Evolutionary conservation across 163 green algal species (phyloP), one percentile per base, ranked within the genome.

Genomic region (Picocystis sp.): DNA sequence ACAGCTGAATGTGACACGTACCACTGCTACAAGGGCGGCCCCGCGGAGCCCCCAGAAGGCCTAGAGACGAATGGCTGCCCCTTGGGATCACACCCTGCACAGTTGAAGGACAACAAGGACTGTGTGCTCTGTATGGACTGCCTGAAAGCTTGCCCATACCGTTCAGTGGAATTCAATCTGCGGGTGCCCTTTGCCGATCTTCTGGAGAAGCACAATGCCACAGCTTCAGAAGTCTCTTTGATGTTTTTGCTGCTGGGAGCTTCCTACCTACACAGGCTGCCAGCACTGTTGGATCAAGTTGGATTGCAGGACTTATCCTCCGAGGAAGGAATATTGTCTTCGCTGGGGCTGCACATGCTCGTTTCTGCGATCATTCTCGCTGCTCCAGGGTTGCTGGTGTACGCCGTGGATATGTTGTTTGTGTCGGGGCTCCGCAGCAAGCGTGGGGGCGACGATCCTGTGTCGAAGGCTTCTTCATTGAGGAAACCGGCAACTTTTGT

Each of bases 51-150:
- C 1, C 73, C 77, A 2, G 76, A 82, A 24, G 81, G 80, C 8
- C 56, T 78, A 56, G 80, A 72, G 21, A 80, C 59, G 13, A 2
- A 43, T 3, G 81, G 81, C 50, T 92, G 81, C 66, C 81, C 81
- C 0, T 49, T 91, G 2, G 74, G 80, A 60, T 74, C 60, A 19
- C 81, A 91, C 71, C 81, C 81, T 0, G 80, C 75, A 6, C 75
- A 89, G 69, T 70, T 87, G 8, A 53, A 51, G 12, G 76, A 86
- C 71, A 89, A 89, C 69, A 57, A 66, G 13, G 71, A 88, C 62
- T 90, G 81, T 59, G 70, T 79, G 29, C 66, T 83, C 48, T 91
- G 81, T 65, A 82, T 80, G 68, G 69, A 74, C 14, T 88, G 78
- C 50, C 43, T 77, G 13, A 65, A 77, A 60, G 70, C 71, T 2